These are phyloP conservation scores for Juglanconis oblonga DNA, from an alignment of 2,329 filamentous ascomycete species.

Conservation along the genomic window DNA sequence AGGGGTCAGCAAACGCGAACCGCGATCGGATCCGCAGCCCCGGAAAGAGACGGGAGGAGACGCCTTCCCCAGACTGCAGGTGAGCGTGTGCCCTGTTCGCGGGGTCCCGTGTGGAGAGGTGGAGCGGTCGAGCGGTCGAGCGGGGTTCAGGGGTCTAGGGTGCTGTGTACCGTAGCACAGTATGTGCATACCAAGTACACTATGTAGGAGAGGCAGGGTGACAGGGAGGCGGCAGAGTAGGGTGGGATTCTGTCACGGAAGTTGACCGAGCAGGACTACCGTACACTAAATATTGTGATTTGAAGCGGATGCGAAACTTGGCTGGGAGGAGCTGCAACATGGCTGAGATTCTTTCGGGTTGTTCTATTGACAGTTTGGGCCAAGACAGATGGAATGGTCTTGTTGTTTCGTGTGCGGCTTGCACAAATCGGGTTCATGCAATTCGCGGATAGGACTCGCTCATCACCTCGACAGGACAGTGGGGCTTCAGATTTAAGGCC, in stretches of 20 bases:
- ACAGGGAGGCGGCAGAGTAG: not conserved
- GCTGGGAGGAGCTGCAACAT: not conserved
- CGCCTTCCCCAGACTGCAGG: conserved; percentile 2
- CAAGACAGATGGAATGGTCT: not conserved
- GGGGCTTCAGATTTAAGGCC: not conserved
- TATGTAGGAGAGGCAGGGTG: not conserved
- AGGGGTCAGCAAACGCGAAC: not conserved
- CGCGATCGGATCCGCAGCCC: not conserved
- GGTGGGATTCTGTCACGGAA: not conserved
- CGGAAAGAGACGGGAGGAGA: conserved; percentile 5
- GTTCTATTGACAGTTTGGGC: not conserved
- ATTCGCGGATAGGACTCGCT: not conserved
- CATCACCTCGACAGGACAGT: not conserved
- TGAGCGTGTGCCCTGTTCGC: not conserved
- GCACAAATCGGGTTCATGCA: not conserved
- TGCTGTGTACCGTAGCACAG: no score
- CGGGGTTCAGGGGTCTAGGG: not conserved
- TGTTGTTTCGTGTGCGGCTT: not conserved
- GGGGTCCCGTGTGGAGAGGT: not conserved
- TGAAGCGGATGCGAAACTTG: not conserved
- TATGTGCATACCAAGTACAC: no score
- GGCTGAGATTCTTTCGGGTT: not conserved
- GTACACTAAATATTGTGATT: not conserved
- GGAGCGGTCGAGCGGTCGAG: not conserved
- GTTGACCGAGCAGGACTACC: not conserved